phyloP scores from a whole-genome alignment of 306 rosid species.

The Cercis canadensis region DNA sequence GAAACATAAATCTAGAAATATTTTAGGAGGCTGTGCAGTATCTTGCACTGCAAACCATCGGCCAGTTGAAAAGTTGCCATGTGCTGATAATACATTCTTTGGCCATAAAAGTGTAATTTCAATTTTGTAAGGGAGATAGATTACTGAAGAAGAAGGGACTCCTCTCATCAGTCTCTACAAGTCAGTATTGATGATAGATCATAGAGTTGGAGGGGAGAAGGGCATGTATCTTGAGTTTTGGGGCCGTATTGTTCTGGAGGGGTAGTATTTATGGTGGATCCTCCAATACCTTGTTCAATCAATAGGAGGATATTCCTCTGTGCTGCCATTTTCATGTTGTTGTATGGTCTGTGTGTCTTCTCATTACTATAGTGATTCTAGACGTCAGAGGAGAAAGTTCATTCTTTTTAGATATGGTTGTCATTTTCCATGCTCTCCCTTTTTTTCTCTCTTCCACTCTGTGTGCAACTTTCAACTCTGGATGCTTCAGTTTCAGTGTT shows the following conservation, averaged over 20 bases:
- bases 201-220: conserved; percentile 43
- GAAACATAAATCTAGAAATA: conserved; percentile 24
- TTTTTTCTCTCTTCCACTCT: too few species aligned
- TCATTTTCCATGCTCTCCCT: not conserved
- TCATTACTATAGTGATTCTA: conserved; percentile 33
- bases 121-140: conserved; percentile 32
- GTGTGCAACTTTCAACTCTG: too few species aligned
- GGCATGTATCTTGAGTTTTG: not conserved
- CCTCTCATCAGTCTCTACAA: not conserved
- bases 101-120: conserved; percentile 42
- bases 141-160: too few species aligned
- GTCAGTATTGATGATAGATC: conserved; percentile 49
- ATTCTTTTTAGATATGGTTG: conserved; percentile 50
- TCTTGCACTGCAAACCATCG: conserved; percentile 32
- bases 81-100: conserved; percentile 50
- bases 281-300: conserved; percentile 41
- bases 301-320: conserved; percentile 54
- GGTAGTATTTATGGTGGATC: conserved; percentile 45
- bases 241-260: conserved; percentile 42
- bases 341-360: conserved; percentile 49
- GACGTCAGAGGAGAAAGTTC: conserved; percentile 45
- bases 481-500: too few species aligned
- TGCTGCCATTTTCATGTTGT: conserved; percentile 44
- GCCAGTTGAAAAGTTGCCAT: conserved; percentile 36
- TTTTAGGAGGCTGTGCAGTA: conserved; percentile 41